A percentile compares a stretch with the other conserved stretches of the same genome.
Evolutionary conservation across 1,284 basidiomycete genomes (phyloP).

Genomic region (Trametes versicolor): DNA sequence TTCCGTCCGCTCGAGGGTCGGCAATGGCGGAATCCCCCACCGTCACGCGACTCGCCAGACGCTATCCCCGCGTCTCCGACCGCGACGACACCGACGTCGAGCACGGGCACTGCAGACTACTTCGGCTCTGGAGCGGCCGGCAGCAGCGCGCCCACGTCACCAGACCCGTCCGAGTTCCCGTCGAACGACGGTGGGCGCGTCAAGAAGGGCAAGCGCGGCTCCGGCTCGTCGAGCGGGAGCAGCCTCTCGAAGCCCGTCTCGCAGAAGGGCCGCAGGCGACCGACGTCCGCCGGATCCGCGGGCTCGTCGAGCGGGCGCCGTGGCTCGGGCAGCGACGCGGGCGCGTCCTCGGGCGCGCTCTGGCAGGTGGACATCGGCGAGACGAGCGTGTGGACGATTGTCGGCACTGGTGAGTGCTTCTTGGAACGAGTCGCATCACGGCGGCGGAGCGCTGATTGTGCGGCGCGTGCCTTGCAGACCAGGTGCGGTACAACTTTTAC

Average conservation of each 20-base stretch:
- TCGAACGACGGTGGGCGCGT: constrained; percentile 85
- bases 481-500: constrained; percentile 92
- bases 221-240: constrained; percentile 74
- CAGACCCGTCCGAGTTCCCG: constrained; percentile 73
- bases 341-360: constrained; percentile 78
- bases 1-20: constrained; percentile 86
- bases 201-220: constrained; percentile 77
- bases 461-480: constrained; percentile 57
- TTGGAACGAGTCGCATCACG: constrained; percentile 11
- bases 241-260: constrained; percentile 69
- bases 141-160: constrained; percentile 74
- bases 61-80: constrained; percentile 71
- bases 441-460: constrained; percentile 12
- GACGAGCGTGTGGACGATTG: constrained; percentile 93
- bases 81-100: constrained; percentile 69
- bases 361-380: constrained; percentile 92
- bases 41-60: constrained; percentile 63
- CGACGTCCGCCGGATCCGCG: constrained; percentile 78
- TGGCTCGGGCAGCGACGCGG: constrained; percentile 69
- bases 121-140: constrained; percentile 58
- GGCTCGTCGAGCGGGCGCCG: constrained; percentile 63
- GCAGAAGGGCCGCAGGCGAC: constrained; percentile 72
- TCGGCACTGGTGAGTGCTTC: constrained; percentile 77
- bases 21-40: constrained; percentile 58
- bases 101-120: constrained; percentile 65